phyloP scores from a whole-genome alignment of 2,329 filamentous ascomycete species.

The Knufia petricola region DNA sequence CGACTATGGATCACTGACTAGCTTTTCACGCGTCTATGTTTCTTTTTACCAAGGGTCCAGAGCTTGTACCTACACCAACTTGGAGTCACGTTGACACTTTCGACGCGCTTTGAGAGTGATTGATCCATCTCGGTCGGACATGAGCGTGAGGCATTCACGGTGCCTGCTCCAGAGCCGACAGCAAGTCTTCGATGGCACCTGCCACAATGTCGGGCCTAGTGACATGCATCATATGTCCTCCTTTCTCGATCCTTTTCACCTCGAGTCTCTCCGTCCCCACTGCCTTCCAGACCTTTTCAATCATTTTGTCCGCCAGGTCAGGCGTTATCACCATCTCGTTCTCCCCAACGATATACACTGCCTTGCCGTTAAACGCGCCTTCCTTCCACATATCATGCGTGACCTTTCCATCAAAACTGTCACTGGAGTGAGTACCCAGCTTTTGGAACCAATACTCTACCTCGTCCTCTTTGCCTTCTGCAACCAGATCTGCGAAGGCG shows the following conservation, averaged over 20 bases:
- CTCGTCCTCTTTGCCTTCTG: neutral
- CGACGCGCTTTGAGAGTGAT: no score
- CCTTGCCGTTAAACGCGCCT: neutral
- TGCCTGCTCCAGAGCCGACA: neutral
- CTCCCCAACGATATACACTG: slow-evolving; percentile 1
- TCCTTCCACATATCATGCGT: slow-evolving; percentile 1
- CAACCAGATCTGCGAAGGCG: neutral
- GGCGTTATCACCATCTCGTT: neutral
- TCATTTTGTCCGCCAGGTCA: slow-evolving; percentile 1
- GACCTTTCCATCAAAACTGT: slow-evolving; percentile 5
- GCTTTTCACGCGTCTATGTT: no score
- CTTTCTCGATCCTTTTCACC: neutral
- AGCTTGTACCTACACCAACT: no score
- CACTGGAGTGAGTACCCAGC: neutral
- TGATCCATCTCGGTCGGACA: no score
- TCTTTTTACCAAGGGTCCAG: no score
- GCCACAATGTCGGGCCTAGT: slow-evolving; percentile 2
- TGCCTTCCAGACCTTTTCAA: neutral
- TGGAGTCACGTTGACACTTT: no score
- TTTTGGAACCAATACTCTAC: neutral
- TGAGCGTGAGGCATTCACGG: neutral
- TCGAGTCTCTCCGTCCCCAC: neutral
- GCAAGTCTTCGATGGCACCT: neutral
- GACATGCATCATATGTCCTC: neutral
- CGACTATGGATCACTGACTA: no score